Evolutionary conservation across 2,329 filamentous ascomycete genomes (phyloP), one percentile per base, ranked within the genome.

Genomic region (Beauveria caledonica): DNA sequence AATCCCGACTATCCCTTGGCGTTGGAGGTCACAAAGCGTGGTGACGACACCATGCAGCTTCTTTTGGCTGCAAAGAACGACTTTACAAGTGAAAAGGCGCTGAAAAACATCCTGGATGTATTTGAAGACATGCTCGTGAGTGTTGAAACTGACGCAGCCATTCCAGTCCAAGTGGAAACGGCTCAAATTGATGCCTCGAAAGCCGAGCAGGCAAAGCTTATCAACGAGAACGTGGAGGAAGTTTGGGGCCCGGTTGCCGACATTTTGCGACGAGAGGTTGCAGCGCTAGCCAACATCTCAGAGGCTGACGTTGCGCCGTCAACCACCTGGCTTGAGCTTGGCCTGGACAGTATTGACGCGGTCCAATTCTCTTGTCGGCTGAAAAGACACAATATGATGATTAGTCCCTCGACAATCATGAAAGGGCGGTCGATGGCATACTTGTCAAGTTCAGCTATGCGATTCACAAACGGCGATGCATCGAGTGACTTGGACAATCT

Each of bases 301-400:
- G 69, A 73, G 3, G 70, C 77, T 1, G 73, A 79, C 0, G 75
- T 96, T 42, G 70, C 74, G 1, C 80, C 83, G 56, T 72, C 77
- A 7, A 84, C 84, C 0, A 87, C 87, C 0, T 83, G 97, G 11
- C 86, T 95, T 44, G 86, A 93, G 66, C 80, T 97, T 36, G 92
- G 92, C 0, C 80, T 97, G 7, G 93, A 97, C 75, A 96, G 92
- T 68, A 95, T 97, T 61, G 92, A 97, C 71, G 83, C 88, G 1
- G 93, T 97, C 71, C 95, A 91, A 67, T 76, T 97, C 0, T 88
- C 89, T 0, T 86, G 90, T 0, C 81, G 85, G 58, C 77, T 96
- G 2, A 88, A 82, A 64, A 82, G 80, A 49, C 72, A 74, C 5
- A 81, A 80, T 0, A 74, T 94, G 21, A 69, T 75, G 0, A 70